Evolutionary conservation across 768 basidiomycete species (phyloP), one percentile per base, ranked within the genome.

Genomic region (Cyclocybe aegerita): DNA sequence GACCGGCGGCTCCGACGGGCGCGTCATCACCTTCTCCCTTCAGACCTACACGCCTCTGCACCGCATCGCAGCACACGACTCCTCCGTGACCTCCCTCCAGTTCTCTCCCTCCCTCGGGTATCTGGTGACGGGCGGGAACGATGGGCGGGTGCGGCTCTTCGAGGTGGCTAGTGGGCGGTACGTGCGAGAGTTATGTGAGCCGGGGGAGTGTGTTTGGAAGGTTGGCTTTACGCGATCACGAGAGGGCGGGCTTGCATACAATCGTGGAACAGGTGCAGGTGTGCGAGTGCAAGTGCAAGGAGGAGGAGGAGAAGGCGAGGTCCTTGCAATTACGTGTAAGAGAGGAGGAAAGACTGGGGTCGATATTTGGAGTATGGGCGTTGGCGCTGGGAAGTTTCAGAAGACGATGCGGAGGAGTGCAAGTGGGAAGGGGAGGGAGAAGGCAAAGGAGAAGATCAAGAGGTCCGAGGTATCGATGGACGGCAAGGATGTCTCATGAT

Each of bases 1-100:
- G 29, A 93, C 93, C 0, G 92, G 90, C 46, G 89, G 88, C 4
- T 91, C 93, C 1, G 93, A 96, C 59, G 95, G 95, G 3, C 84
- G 91, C 1, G 70, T 76, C 7, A 75, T 78, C 56, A 72, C 72
- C 17, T 77, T 76, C 54, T 69, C 70, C 14, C 60, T 76, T 1
- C 53, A 54, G 2, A 65, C 69, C 1, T 77, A 73, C 57, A 65
- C 65, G 9, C 68, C 76, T 16, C 63, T 78, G 32, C 83, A 85
- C 62, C 82, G 87, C 6, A 80, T 96, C 49, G 83, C 89, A 12
- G 94, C 95, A 2, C 96, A 97, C 74, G 90, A 92, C 67, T 84
- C 92, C 57, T 81, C 84, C 56, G 78, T 98, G 16, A 95, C 94
- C 0, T 82, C 87, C 7, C 76, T 98, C 12, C 94, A 98, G 67